Percentiles rank a stretch among this genome's conserved stretches.
Conservation (phyloP, 345 rosid genomes). For the Corchorus olitorius region DNA sequence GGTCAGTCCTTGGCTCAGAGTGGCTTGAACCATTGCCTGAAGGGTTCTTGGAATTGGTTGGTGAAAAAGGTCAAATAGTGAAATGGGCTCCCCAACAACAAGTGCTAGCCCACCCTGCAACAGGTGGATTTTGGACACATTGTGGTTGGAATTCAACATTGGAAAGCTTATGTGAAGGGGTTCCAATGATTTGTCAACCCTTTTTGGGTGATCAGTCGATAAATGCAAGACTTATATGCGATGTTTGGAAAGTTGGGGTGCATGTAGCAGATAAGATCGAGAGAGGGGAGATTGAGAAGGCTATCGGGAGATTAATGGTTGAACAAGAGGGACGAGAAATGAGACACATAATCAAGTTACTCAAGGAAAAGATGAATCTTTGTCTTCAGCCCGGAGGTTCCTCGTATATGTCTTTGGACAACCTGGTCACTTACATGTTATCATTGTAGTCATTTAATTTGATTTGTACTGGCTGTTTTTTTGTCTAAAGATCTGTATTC, state of each 20-base stretch:
- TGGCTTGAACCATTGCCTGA: slow-evolving; percentile 45
- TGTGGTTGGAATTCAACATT: slow-evolving; percentile 72
- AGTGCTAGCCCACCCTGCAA: slow-evolving; percentile 54
- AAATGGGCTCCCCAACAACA: slow-evolving; percentile 73
- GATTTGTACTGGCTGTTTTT: no score
- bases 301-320: slow-evolving; percentile 34
- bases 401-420: slow-evolving; percentile 40
- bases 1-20: slow-evolving; percentile 33
- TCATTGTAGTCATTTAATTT: slow-evolving; percentile 21
- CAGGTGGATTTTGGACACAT: slow-evolving; percentile 69
- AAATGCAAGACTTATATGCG: slow-evolving; percentile 49
- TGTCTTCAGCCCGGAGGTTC: slow-evolving; percentile 46
- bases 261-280: slow-evolving; percentile 40
- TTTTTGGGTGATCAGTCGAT: slow-evolving; percentile 60
- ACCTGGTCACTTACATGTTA: slow-evolving; percentile 33
- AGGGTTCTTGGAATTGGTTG: slow-evolving; percentile 44
- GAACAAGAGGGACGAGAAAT: slow-evolving; percentile 42
- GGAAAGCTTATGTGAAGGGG: slow-evolving; percentile 62
- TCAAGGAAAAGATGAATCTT: slow-evolving; percentile 39
- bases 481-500: no score
- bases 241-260: slow-evolving; percentile 62
- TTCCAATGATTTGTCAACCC: slow-evolving; percentile 80
- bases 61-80: slow-evolving; percentile 49
- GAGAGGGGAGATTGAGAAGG: slow-evolving; percentile 42
- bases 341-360: slow-evolving; percentile 26